A percentile compares a stretch with the other conserved stretches of the same genome.
phyloP scores from a whole-genome alignment of 805 yeast species.

The Candida corydali region DNA sequence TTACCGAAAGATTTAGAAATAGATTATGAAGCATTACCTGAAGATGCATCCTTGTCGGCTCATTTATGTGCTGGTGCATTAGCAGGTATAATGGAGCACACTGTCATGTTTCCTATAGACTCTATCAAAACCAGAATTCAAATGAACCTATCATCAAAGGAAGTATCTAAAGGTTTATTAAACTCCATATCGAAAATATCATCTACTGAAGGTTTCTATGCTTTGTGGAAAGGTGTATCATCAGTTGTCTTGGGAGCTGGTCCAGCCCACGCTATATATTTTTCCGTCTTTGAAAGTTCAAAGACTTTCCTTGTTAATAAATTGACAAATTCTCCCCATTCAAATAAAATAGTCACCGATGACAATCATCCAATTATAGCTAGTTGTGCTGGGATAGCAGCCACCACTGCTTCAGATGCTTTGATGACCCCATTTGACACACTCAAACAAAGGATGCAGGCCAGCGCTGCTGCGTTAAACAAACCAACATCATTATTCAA shows the following conservation, averaged over 20 bases:
- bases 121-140: constrained; percentile 97
- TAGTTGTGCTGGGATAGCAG: constrained; percentile 83
- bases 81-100: constrained; percentile 99
- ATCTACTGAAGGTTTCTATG: constrained; percentile 82
- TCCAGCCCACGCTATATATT: constrained; percentile 97
- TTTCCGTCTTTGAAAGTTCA: constrained; percentile 85
- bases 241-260: constrained; percentile 97
- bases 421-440: constrained; percentile 97
- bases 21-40: constrained; percentile 92
- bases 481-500: constrained; percentile 19
- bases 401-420: constrained; percentile 91
- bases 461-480: constrained; percentile 11
- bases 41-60: constrained; percentile 73
- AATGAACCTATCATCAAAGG: constrained; percentile 28
- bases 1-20: constrained; percentile 44
- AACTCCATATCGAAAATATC: constrained; percentile 69
- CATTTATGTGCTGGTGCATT: constrained; percentile 92
- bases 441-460: constrained; percentile 92
- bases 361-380: constrained; percentile 79
- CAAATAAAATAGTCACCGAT: constrained; percentile 48
- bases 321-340: constrained; percentile 24
- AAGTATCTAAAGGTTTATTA: constrained; percentile 43
- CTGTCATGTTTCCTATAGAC: constrained; percentile 94
- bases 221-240: constrained; percentile 91
- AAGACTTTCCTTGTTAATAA: constrained; percentile 53